Evolutionary conservation across 78 protist species (phyloP).

Genomic region (Reticulomyxa filosa): DNA sequence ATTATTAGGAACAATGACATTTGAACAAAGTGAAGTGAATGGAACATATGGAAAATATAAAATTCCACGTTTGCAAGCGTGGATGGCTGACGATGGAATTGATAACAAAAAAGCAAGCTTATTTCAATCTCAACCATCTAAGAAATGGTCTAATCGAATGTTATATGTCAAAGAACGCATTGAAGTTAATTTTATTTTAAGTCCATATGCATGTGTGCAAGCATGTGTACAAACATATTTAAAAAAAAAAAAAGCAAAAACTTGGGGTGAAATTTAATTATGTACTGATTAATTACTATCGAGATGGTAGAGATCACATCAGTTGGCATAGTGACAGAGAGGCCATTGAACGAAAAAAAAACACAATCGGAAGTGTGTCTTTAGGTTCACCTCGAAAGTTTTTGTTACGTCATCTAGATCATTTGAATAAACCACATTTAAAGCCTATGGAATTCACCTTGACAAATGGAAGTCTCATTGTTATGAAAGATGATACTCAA

Average conservation of each 20-base stretch:
- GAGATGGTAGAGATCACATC: neutral
- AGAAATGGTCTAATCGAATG: neutral
- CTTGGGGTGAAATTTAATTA: neutral
- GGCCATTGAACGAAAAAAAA: neutral
- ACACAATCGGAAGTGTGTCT: neutral
- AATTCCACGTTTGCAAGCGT: neutral
- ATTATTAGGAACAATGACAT: neutral
- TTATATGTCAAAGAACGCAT: neutral
- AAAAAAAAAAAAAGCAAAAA: neutral
- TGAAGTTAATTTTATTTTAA: neutral
- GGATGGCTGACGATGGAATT: neutral
- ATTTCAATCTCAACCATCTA: neutral
- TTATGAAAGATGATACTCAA: neutral
- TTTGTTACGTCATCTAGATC: neutral
- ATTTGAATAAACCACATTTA: too few relatives aligned
- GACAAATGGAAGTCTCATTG: neutral
- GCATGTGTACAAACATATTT: neutral
- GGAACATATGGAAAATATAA: neutral
- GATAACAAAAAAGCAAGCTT: neutral
- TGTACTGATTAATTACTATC: neutral
- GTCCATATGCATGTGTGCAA: neutral
- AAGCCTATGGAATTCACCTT: neutral
- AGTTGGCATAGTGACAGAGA: neutral
- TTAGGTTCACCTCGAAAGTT: neutral
- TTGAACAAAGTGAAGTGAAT: neutral